Conservation (phyloP, 768 basidiomycete genomes). For the Boletus sp. region DNA sequence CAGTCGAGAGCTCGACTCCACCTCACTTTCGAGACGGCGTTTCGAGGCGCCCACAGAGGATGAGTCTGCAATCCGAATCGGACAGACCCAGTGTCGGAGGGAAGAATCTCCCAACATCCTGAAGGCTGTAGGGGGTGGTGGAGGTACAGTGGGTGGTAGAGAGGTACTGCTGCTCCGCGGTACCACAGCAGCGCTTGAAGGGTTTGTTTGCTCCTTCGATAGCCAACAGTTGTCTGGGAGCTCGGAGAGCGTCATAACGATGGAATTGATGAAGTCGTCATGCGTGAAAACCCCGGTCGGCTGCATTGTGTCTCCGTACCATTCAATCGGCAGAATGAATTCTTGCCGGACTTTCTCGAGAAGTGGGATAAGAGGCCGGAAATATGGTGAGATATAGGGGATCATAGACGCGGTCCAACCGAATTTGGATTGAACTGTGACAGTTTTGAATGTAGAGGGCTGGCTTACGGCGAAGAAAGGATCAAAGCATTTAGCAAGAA, state of each 20-base stretch:
- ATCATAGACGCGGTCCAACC: background rate
- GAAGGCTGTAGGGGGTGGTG: background rate
- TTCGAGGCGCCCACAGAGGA: background rate
- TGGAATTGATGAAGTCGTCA: background rate
- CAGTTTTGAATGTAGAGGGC: background rate
- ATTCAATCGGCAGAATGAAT: background rate
- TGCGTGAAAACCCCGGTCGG: background rate
- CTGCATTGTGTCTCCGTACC: background rate
- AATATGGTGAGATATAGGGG: background rate
- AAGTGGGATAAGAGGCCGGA: background rate
- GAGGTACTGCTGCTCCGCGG: background rate
- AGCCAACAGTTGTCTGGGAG: background rate
- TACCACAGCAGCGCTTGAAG: background rate
- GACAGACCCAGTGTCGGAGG: background rate
- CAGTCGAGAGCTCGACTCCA: background rate
- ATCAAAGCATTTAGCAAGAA: conserved; percentile 4
- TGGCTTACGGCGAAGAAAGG: background rate
- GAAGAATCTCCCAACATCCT: background rate
- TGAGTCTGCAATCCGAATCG: background rate
- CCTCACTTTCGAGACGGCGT: background rate
- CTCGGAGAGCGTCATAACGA: background rate
- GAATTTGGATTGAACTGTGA: background rate
- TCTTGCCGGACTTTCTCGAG: background rate
- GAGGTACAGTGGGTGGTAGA: background rate
- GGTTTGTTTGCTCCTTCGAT: background rate